Evolutionary conservation across 73 alveolate genomes (phyloP).

Genomic region (Symbiodinium natans): DNA sequence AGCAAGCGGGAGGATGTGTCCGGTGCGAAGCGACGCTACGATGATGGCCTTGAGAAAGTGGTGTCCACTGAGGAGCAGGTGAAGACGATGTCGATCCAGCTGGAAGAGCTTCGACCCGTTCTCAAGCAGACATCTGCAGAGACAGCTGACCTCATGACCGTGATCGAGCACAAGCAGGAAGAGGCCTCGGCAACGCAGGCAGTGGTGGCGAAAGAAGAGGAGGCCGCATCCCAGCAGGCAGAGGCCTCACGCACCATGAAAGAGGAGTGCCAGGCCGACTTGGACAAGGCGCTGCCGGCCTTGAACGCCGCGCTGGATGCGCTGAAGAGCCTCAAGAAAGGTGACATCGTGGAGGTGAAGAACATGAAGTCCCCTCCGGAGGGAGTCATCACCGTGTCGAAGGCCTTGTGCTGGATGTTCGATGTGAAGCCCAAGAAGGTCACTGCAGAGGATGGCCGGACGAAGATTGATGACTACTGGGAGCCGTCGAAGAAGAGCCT

Average conservation of each 20-base stretch:
- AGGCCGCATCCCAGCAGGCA: constrained; percentile 94
- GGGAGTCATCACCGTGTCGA: constrained; percentile 98
- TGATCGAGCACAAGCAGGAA: constrained; percentile 96
- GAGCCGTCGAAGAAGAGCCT: constrained; percentile 94
- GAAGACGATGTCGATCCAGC: constrained; percentile 95
- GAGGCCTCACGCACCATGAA: constrained; percentile 84
- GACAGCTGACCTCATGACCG: constrained; percentile 96
- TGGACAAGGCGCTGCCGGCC: constrained; percentile 97
- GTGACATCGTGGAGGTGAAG: constrained; percentile 94
- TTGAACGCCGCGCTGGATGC: constrained; percentile 96
- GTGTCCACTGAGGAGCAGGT: constrained; percentile 97
- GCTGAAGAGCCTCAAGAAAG: constrained; percentile 95
- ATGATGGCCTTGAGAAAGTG: constrained; percentile 98
- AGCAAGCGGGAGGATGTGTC: constrained; percentile 84
- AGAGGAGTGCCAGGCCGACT: constrained; percentile 93
- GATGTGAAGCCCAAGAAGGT: constrained; percentile 96
- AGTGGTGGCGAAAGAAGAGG: constrained; percentile 96
- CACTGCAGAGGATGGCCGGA: constrained; percentile 94
- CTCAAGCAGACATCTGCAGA: constrained; percentile 96
- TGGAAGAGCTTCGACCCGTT: constrained; percentile 97
- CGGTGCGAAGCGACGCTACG: constrained; percentile 95
- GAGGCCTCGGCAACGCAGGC: constrained; percentile 95
- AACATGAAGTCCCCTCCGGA: constrained; percentile 96
- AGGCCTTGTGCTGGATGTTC: constrained; percentile 97
- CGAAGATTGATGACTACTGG: constrained; percentile 97